Conservation (phyloP, 345 rosid species). For the Salix dunnii region DNA sequence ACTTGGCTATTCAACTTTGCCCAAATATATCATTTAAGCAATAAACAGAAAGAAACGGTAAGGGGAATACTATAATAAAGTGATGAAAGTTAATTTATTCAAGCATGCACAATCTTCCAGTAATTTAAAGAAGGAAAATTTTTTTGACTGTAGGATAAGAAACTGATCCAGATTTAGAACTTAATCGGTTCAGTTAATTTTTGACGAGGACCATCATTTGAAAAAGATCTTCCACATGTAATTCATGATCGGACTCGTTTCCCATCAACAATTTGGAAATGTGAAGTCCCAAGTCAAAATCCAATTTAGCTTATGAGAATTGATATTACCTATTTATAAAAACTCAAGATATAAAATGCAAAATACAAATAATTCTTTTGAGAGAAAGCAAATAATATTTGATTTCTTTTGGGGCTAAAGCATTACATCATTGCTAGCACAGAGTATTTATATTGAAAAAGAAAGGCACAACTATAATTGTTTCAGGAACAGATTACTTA, state of each 20-base stretch:
- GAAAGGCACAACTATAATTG: no score
- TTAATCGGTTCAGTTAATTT: not conserved
- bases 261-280: not conserved
- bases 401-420: not conserved
- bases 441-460: not conserved
- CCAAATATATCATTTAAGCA: not conserved
- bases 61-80: no score
- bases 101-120: not conserved
- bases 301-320: not conserved
- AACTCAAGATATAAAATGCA: not conserved
- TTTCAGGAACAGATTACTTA: constrained; percentile 32
- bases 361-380: no score
- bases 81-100: no score
- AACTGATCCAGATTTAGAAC: not conserved
- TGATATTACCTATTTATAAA: not conserved
- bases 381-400: no score
- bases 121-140: not conserved
- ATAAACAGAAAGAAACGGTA: not conserved
- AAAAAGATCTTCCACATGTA: no score
- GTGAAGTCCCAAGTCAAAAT: not conserved
- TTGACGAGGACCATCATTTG: not conserved
- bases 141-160: not conserved
- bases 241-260: not conserved
- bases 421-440: not conserved
- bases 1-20: not conserved